These are phyloP conservation scores for Cyclotella atomus DNA, from an alignment of 108 stramenopile species.

Conservation along the genomic window DNA sequence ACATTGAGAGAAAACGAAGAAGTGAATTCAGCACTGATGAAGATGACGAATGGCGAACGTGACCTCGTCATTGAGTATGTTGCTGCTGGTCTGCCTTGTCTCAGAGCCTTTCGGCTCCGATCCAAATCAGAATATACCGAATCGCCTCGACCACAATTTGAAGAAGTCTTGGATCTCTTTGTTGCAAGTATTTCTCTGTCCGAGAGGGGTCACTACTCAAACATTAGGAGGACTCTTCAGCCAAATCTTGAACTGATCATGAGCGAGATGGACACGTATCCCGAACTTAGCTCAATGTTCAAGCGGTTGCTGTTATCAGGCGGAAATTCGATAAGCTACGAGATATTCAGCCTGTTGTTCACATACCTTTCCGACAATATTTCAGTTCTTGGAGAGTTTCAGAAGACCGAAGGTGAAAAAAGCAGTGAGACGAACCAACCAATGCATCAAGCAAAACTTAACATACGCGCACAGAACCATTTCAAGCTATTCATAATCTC, in stretches of 20 bases:
- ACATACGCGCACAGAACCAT: constrained; percentile 36
- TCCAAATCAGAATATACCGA: constrained; percentile 3
- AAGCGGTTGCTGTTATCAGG: constrained; percentile 80
- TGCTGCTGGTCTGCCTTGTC: constrained; percentile 79
- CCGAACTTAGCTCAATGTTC: constrained; percentile 75
- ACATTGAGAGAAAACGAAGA: constrained; percentile 57
- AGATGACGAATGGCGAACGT: constrained; percentile 79
- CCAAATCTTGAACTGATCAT: constrained; percentile 74
- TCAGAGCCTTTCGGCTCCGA: constrained; percentile 66
- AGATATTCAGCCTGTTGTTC: constrained; percentile 81
- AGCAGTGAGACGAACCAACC: background rate
- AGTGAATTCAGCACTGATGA: constrained; percentile 54
- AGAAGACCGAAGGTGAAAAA: background rate
- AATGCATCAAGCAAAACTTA: background rate
- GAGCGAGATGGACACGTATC: constrained; percentile 78
- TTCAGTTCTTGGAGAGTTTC: constrained; percentile 40
- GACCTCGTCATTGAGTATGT: constrained; percentile 85
- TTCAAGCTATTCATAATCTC: constrained; percentile 73
- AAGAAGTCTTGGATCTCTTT: constrained; percentile 82
- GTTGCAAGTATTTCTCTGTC: constrained; percentile 89
- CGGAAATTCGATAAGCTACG: constrained; percentile 67
- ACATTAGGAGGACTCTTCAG: constrained; percentile 74
- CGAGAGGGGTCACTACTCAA: constrained; percentile 80
- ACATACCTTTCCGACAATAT: constrained; percentile 78
- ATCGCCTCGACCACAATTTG: constrained; percentile 20